phyloP scores from a whole-genome alignment of 257 asterid genomes.

The Cruciata laevipes region DNA sequence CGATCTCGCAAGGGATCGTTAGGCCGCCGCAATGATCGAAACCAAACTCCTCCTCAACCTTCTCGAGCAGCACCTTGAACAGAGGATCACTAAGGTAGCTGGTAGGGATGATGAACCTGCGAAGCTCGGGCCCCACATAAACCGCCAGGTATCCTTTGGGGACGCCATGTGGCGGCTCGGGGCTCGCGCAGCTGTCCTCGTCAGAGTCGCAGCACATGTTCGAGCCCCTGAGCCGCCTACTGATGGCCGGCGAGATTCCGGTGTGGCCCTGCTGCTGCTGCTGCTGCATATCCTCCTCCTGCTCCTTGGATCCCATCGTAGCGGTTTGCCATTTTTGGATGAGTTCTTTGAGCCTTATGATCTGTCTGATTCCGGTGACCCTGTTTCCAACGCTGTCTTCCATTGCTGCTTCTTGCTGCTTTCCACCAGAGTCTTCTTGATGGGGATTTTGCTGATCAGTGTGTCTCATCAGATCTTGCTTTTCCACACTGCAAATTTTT shows the following conservation, averaged over 20 bases:
- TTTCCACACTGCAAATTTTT: conserved; percentile 28
- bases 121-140: conserved; percentile 40
- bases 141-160: conserved; percentile 39
- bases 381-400: conserved; percentile 47
- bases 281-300: background rate
- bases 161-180: conserved; percentile 34
- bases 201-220: conserved; percentile 26
- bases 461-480: conserved; percentile 41
- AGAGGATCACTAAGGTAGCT: conserved; percentile 51
- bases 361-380: conserved; percentile 63
- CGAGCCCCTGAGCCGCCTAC: conserved; percentile 23
- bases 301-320: conserved; percentile 34
- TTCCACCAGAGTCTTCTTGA: conserved; percentile 12
- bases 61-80: conserved; percentile 54
- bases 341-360: conserved; percentile 59
- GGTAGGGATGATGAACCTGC: conserved; percentile 65
- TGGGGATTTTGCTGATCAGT: conserved; percentile 12
- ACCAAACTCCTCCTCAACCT: conserved; percentile 76
- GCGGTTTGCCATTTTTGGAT: conserved; percentile 64
- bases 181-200: conserved; percentile 35
- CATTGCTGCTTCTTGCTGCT: conserved; percentile 24
- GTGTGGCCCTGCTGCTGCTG: background rate
- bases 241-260: conserved; percentile 36
- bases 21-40: conserved; percentile 64
- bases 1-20: conserved; percentile 58